A percentile compares a stretch with the other conserved stretches of the same genome.
phyloP scores from a whole-genome alignment of 768 basidiomycete genomes.

The Royoungia palumana region DNA sequence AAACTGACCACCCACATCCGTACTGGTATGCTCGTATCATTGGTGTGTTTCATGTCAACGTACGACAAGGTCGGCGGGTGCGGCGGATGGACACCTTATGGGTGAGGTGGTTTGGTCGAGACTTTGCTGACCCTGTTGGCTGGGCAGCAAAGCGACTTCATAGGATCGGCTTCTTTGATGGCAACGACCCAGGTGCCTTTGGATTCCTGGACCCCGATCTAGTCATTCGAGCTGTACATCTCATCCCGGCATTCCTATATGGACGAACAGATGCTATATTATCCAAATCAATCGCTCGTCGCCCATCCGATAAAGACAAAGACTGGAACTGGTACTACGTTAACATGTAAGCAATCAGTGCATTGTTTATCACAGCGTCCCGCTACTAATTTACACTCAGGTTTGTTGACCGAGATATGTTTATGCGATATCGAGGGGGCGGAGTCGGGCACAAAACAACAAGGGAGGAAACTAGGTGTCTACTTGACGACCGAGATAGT shows the following conservation, averaged over 20 bases:
- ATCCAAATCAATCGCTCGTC: slow-evolving; percentile 1
- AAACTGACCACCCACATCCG: no score
- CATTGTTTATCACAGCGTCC: no score
- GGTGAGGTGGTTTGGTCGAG: no score
- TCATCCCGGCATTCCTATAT: slow-evolving; percentile 40
- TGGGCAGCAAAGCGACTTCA: background rate
- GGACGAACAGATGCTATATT: slow-evolving; percentile 17
- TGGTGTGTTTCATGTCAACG: no score
- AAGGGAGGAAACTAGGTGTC: background rate
- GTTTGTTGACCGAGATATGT: background rate
- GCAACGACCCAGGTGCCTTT: slow-evolving; percentile 32
- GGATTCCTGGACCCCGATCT: slow-evolving; percentile 44
- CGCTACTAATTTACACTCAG: background rate
- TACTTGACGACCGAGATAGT: background rate
- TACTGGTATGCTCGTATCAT: no score
- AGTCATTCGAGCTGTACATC: slow-evolving; percentile 38
- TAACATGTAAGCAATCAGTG: background rate
- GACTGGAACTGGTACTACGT: slow-evolving; percentile 29
- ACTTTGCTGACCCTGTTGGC: no score
- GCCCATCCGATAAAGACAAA: slow-evolving; percentile 12
- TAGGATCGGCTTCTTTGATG: slow-evolving; percentile 36
- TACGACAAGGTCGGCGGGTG: no score
- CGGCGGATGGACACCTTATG: no score
- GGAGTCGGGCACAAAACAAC: background rate
- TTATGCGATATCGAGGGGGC: background rate